Conservation (phyloP, 1,139 yeast species). For the Saccharomycopsis hybrid region DNA sequence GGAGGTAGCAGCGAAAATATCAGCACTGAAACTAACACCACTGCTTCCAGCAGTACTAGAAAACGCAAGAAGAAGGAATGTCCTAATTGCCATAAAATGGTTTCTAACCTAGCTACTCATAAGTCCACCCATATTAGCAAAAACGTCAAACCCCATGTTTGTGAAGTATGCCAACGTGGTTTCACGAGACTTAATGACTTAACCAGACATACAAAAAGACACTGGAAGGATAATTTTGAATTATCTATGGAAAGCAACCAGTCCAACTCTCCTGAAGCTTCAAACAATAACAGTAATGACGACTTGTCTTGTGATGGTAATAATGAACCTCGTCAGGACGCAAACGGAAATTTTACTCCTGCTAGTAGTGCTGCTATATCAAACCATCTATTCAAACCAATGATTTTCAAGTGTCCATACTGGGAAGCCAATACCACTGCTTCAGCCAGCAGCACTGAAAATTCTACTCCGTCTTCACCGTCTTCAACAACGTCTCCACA, state of each 20-base stretch:
- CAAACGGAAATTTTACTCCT: too few species aligned
- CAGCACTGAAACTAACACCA: conserved; percentile 12
- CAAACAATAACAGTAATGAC: conserved; percentile 7
- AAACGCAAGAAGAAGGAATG: conserved; percentile 72
- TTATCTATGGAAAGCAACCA: conserved; percentile 22
- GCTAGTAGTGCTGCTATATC: too few species aligned
- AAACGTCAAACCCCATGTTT: conserved; percentile 68
- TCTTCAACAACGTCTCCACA: too few species aligned
- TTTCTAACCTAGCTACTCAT: conserved; percentile 81
- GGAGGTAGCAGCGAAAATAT: too few species aligned
- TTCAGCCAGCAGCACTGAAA: conserved; percentile 21
- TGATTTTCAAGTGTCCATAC: conserved; percentile 23
- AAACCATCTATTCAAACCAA: conserved; percentile 14
- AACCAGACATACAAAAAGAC: conserved; percentile 77
- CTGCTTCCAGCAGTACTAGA: conserved; percentile 33
- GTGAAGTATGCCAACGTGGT: conserved; percentile 73
- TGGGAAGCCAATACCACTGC: not conserved
- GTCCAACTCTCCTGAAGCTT: too few species aligned
- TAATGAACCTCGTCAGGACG: not conserved
- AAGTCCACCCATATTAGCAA: conserved; percentile 74
- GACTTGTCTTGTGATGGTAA: conserved; percentile 6
- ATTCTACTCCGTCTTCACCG: conserved; percentile 21
- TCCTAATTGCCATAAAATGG: conserved; percentile 69
- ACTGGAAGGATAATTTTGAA: conserved; percentile 56
- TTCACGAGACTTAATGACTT: conserved; percentile 86